Evolutionary conservation across 257 asterid genomes (phyloP).

Genomic region (Gentiana straminea): DNA sequence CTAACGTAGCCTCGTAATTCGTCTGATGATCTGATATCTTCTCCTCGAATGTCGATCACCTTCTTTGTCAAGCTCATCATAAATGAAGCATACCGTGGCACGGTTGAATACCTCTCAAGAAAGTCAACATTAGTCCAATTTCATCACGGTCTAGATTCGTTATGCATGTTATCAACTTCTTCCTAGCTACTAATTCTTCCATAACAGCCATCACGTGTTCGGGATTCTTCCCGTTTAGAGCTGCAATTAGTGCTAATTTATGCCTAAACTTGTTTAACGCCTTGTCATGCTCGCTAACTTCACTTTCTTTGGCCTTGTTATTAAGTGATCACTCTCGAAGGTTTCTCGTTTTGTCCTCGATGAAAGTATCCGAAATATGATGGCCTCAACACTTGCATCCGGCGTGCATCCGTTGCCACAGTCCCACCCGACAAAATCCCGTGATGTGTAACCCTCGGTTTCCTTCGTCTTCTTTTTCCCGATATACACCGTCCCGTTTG

Average conservation of each 20-base stretch:
- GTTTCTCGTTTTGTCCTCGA: conserved; percentile 74
- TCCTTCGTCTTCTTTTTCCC: conserved; percentile 60
- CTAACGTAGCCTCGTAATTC: conserved; percentile 41
- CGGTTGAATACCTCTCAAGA: conserved; percentile 56
- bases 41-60: conserved; percentile 65
- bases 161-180: conserved; percentile 58
- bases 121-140: conserved; percentile 50
- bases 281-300: conserved; percentile 75
- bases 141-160: conserved; percentile 58
- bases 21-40: conserved; percentile 47
- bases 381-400: conserved; percentile 53
- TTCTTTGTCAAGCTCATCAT: conserved; percentile 42
- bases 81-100: conserved; percentile 64
- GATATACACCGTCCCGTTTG: conserved; percentile 59
- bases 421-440: conserved; percentile 27
- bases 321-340: conserved; percentile 62
- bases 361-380: conserved; percentile 72
- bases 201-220: conserved; percentile 74
- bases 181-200: conserved; percentile 83
- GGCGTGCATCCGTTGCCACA: conserved; percentile 30
- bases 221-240: conserved; percentile 46
- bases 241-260: conserved; percentile 67
- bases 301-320: conserved; percentile 54
- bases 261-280: conserved; percentile 74
- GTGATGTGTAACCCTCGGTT: conserved; percentile 14